Evolutionary conservation across 2,329 filamentous ascomycete species (phyloP).

Genomic region (Colletotrichum lupini): DNA sequence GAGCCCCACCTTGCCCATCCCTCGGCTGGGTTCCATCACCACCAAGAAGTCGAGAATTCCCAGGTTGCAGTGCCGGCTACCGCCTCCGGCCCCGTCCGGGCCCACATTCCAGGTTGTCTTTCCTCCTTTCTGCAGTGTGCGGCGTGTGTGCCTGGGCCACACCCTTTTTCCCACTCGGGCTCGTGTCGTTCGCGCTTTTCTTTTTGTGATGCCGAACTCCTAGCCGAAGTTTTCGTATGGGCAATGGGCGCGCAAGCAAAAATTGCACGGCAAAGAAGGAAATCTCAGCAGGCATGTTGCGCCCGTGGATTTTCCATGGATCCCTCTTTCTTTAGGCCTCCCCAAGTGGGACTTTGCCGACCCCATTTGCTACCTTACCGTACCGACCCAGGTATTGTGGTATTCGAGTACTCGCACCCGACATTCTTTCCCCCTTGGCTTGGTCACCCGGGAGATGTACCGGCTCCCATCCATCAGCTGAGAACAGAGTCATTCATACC

Average conservation of each 20-base stretch:
- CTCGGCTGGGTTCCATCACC: not conserved
- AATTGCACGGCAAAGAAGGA: not conserved
- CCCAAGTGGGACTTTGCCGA: constrained; percentile 31
- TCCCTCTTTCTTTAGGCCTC: not conserved
- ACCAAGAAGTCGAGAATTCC: not conserved
- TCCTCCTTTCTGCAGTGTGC: not conserved
- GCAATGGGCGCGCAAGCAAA: too few relatives aligned
- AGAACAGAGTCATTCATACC: constrained; percentile 23
- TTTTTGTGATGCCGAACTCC: constrained; percentile 23
- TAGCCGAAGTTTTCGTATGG: constrained; percentile 14
- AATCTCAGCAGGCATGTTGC: not conserved
- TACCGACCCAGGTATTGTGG: not conserved
- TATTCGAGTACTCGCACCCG: not conserved
- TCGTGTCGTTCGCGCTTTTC: constrained; percentile 6
- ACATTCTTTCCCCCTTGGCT: constrained; percentile 18
- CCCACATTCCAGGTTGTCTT: not conserved
- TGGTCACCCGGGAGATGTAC: constrained; percentile 32
- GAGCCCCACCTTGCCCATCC: not conserved
- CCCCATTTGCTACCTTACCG: not conserved
- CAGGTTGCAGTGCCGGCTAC: constrained; percentile 8
- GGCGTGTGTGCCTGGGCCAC: not conserved
- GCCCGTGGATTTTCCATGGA: not conserved
- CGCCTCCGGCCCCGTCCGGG: constrained; percentile 23
- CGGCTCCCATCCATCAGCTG: constrained; percentile 27
- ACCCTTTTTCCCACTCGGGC: constrained; percentile 9